A percentile compares a stretch with the other conserved stretches of the same genome.
Conservation (phyloP, 805 yeast species). For the Ogataea pignaliae region DNA sequence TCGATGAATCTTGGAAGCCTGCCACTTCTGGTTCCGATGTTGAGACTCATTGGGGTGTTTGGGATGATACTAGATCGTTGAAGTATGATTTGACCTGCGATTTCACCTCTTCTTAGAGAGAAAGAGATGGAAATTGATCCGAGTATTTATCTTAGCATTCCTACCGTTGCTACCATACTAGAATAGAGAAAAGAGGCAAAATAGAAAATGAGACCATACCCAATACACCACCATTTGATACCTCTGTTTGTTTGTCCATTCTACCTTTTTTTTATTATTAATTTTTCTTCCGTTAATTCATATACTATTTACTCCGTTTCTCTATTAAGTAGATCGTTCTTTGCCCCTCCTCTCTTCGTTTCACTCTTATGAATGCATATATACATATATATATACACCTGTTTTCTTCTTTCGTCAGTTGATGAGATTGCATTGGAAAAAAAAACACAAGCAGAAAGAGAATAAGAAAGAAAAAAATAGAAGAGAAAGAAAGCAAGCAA, state of each 20-base stretch:
- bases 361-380: neutral
- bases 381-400: too few species aligned
- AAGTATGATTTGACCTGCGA: constrained; percentile 47
- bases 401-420: neutral
- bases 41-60: constrained; percentile 95
- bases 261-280: neutral
- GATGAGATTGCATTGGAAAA: neutral
- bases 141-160: too few species aligned
- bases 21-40: constrained; percentile 81
- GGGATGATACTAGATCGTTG: constrained; percentile 43
- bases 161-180: too few species aligned
- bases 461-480: neutral
- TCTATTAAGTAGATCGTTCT: too few species aligned
- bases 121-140: too few species aligned
- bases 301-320: neutral
- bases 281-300: neutral
- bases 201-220: too few species aligned
- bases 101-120: constrained; percentile 36
- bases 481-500: neutral
- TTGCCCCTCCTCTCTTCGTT: neutral
- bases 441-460: neutral
- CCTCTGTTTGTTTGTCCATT: neutral
- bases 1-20: constrained; percentile 96
- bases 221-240: neutral
- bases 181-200: too few species aligned